Evolutionary conservation across 2,329 filamentous ascomycete genomes (phyloP).

Genomic region (Colletotrichum higginsianum): DNA sequence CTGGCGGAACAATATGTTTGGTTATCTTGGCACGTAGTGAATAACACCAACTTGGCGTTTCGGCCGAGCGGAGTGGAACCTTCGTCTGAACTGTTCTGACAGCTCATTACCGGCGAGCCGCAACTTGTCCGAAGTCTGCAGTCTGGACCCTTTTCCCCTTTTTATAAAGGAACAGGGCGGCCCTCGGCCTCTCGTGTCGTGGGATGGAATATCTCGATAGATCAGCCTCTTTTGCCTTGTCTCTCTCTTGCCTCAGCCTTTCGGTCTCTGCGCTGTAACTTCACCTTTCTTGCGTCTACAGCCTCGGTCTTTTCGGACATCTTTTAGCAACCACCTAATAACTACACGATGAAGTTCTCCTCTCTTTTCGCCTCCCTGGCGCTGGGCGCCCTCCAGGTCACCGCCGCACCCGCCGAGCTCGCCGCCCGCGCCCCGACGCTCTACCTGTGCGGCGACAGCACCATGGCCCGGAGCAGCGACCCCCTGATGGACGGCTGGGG

Average conservation of each 20-base stretch:
- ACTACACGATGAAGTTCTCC: slow-evolving; percentile 31
- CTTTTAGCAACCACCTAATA: not conserved
- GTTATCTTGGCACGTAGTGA: slow-evolving; percentile 28
- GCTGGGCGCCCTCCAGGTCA: slow-evolving; percentile 36
- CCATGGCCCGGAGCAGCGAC: slow-evolving; percentile 68
- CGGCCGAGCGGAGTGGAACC: slow-evolving; percentile 38
- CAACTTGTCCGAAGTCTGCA: not conserved
- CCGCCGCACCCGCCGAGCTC: slow-evolving; percentile 44
- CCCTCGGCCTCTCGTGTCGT: too few species aligned
- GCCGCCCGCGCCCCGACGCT: slow-evolving; percentile 54
- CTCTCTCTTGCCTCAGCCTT: too few species aligned
- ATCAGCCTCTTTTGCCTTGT: not conserved
- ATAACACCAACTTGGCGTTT: slow-evolving; percentile 8
- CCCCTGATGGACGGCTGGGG: slow-evolving; percentile 72
- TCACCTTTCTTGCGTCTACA: too few species aligned
- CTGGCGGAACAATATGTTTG: slow-evolving; percentile 36
- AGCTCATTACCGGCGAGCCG: slow-evolving; percentile 3
- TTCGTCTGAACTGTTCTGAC: not conserved
- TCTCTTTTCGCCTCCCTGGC: slow-evolving; percentile 36
- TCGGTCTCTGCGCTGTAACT: not conserved
- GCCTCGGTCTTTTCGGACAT: not conserved
- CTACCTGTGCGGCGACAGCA: slow-evolving; percentile 74
- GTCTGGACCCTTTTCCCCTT: not conserved
- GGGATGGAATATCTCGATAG: not conserved
- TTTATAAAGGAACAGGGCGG: not conserved